A percentile compares a stretch with the other conserved stretches of the same genome.
These are phyloP conservation scores for Asterella californica DNA, from an alignment of 225 moss, liverwort and hornwort species.

Conservation along the genomic window DNA sequence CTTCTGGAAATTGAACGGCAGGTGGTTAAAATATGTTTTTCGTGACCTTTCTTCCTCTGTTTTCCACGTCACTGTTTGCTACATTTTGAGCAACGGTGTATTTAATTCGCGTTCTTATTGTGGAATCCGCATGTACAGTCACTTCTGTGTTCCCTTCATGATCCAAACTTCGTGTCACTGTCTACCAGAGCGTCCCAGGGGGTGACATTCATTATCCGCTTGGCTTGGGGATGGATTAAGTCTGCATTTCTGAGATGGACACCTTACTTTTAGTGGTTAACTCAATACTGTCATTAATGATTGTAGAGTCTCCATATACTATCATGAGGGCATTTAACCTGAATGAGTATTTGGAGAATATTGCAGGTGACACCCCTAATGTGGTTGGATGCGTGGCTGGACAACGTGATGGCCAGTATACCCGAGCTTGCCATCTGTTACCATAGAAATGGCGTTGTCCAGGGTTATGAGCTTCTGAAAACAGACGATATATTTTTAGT, in stretches of 20 bases:
- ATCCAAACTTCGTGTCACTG: not conserved
- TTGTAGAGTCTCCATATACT: not conserved
- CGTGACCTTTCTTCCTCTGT: not conserved
- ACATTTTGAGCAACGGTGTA: no score
- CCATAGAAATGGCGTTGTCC: conserved; percentile 90
- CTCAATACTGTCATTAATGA: not conserved
- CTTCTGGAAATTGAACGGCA: conserved; percentile 94
- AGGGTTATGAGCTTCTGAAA: conserved; percentile 95
- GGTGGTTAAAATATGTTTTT: conserved; percentile 37
- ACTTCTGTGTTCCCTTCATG: not conserved
- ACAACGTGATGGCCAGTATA: conserved; percentile 98
- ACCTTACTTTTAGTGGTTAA: not conserved
- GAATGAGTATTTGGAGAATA: conserved; percentile 10
- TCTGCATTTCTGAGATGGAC: not conserved
- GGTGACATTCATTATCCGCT: not conserved
- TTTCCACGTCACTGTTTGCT: not conserved
- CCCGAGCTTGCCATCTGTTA: conserved; percentile 96
- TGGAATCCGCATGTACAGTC: not conserved
- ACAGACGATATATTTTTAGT: conserved; percentile 96
- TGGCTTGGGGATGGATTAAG: not conserved
- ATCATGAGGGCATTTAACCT: not conserved
- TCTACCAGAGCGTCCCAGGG: no score
- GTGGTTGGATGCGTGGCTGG: conserved; percentile 99
- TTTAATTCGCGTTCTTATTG: not conserved
- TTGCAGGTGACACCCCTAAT: conserved; percentile 83